Percentiles rank a stretch among this genome's conserved stretches.
Evolutionary conservation across 2,329 filamentous ascomycete genomes (phyloP).

Genomic region (Epichloe sylvatica): DNA sequence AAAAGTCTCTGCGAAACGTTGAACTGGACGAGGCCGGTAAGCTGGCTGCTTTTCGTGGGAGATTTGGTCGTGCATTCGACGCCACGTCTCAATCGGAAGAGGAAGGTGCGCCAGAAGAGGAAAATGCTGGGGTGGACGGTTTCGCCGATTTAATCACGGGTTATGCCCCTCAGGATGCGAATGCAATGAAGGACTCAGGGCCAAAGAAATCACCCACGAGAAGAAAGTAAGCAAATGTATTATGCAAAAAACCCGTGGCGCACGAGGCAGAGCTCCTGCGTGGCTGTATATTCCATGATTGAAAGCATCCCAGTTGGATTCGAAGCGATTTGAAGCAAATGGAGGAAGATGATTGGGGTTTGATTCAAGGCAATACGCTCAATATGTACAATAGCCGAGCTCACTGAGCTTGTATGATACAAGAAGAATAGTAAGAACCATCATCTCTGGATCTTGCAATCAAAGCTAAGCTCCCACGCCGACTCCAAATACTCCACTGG

Average conservation of each 20-base stretch:
- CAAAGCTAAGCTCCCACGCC: constrained; percentile 1
- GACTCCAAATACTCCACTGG: constrained; percentile 4
- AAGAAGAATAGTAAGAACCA: constrained; percentile 11
- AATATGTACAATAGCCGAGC: constrained; percentile 22
- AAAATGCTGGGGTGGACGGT: constrained; percentile 13
- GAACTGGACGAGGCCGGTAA: constrained; percentile 92
- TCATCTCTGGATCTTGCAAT: constrained; percentile 12
- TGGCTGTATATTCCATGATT: neutral
- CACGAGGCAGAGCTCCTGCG: neutral
- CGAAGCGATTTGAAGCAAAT: neutral
- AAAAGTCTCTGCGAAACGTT: constrained; percentile 67
- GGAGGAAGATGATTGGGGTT: neutral
- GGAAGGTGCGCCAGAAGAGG: constrained; percentile 17
- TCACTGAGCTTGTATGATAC: constrained; percentile 23
- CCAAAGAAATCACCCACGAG: constrained; percentile 31
- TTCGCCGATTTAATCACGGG: constrained; percentile 38
- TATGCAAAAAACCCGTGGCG: neutral
- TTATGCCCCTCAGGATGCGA: constrained; percentile 30
- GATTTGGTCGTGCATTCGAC: constrained; percentile 80
- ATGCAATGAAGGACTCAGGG: constrained; percentile 21
- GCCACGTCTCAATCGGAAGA: constrained; percentile 25
- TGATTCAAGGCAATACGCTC: constrained; percentile 8
- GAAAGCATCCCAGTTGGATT: neutral
- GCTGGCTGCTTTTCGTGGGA: constrained; percentile 68
- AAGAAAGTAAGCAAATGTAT: constrained; percentile 26